Evolutionary conservation across 192 early-diverging fungal species (phyloP).

Genomic region (Linnemannia elongata): DNA sequence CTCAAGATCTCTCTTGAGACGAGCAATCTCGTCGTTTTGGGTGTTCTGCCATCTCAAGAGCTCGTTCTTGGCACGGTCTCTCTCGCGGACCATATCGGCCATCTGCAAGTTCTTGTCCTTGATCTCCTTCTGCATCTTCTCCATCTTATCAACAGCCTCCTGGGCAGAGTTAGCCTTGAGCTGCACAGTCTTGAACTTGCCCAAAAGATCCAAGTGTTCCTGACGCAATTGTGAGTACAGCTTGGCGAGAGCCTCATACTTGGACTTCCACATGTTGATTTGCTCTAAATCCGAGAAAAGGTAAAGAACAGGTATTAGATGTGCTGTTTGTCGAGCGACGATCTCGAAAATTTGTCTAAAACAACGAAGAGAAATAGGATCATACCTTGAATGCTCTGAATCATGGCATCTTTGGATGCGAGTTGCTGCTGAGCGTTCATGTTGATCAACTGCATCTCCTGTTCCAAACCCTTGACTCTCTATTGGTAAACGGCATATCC

Average conservation of each 20-base stretch:
- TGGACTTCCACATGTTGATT: constrained; percentile 96
- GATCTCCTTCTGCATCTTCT: constrained; percentile 82
- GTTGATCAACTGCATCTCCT: constrained; percentile 83
- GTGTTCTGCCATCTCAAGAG: constrained; percentile 82
- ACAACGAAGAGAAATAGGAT: not conserved
- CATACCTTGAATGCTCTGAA: constrained; percentile 83
- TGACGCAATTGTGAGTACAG: constrained; percentile 97
- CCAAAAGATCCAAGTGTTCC: constrained; percentile 93
- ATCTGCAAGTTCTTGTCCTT: constrained; percentile 74
- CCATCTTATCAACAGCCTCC: constrained; percentile 86
- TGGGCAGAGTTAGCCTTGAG: constrained; percentile 86
- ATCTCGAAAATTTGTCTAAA: not conserved
- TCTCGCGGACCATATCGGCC: constrained; percentile 92
- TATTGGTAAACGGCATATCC: constrained; percentile 28
- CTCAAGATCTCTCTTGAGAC: constrained; percentile 83
- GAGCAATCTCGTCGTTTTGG: constrained; percentile 86
- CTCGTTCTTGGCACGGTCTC: constrained; percentile 87
- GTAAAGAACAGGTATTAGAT: not conserved
- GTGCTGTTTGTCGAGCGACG: not conserved
- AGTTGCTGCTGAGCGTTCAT: constrained; percentile 79
- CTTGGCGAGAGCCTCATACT: constrained; percentile 97
- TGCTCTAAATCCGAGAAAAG: constrained; percentile 70
- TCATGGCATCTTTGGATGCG: constrained; percentile 86
- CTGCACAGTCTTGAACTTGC: constrained; percentile 90
- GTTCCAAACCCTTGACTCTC: constrained; percentile 87